Evolutionary conservation across 768 basidiomycete genomes (phyloP).

Genomic region (Russula vinacea): DNA sequence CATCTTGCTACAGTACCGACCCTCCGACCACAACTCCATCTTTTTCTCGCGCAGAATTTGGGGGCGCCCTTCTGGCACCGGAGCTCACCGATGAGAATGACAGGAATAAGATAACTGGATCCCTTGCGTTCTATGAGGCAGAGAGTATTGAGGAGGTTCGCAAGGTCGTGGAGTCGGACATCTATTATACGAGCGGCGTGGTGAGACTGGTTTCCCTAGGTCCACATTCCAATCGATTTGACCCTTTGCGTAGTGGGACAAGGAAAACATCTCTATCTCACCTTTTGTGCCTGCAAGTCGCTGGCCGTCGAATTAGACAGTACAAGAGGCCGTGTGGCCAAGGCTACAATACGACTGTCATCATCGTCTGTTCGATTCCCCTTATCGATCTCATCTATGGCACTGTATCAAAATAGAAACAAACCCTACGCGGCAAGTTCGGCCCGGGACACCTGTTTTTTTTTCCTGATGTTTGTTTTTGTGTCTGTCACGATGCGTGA

Average conservation of each 20-base stretch:
- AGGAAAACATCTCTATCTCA: constrained; percentile 19
- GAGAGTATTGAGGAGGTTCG: constrained; percentile 32
- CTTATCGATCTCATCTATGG: too few relatives aligned
- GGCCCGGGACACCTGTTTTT: too few relatives aligned
- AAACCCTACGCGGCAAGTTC: too few relatives aligned
- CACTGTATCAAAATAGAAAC: too few relatives aligned
- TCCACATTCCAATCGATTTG: neutral
- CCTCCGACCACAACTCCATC: neutral
- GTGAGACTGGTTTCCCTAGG: constrained; percentile 25
- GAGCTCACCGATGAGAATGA: constrained; percentile 24
- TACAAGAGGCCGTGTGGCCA: too few relatives aligned
- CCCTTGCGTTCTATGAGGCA: constrained; percentile 31
- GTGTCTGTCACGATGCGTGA: too few relatives aligned
- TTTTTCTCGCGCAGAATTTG: constrained; percentile 13
- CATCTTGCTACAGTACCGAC: neutral
- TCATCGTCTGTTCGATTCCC: too few relatives aligned
- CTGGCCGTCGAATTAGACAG: constrained; percentile 17
- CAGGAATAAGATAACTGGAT: constrained; percentile 32
- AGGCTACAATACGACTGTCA: too few relatives aligned
- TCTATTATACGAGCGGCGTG: constrained; percentile 34
- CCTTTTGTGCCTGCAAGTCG: constrained; percentile 21
- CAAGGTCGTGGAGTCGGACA: constrained; percentile 32
- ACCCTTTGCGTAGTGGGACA: constrained; percentile 17
- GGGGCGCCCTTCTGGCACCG: constrained; percentile 21
- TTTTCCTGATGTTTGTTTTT: too few relatives aligned